Evolutionary conservation across 164 flowering plant genomes (phyloP), one percentile per base, ranked within the genome.

Genomic region (Annona squamosa): DNA sequence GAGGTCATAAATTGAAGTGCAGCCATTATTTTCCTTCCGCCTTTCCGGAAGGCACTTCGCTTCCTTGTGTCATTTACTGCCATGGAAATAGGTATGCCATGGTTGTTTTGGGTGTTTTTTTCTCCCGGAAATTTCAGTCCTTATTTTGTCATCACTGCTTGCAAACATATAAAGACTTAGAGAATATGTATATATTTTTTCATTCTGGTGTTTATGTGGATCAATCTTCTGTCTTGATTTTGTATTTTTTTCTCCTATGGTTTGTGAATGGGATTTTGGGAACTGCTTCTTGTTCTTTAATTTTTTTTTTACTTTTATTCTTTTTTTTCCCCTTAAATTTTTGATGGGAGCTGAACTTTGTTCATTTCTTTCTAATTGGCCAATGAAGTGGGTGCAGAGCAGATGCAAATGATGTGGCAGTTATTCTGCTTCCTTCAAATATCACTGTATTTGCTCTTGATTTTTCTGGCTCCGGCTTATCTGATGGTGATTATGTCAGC

Each of bases 11-110:
- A 46, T 81, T 94, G 80, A 83, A 81, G 59, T 94, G 99, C 79
- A 91, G 96, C 79, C 99, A 94, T 83, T 94, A 92, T 78, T 72
- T 89, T 57, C 99, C 99, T 69, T 83, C 90, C 5, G 79, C 78
- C 72, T 76, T 79, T 72, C 91, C 91, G 1, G 92, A 87, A 78
- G 89, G 86, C 61, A 78, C 85, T n/a, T 78, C 91, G 74, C 88
- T 94, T 67, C 99, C 99, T 57, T 94, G 99, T 91, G 99, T 94
- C 68, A 85, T 94, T 70, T 94, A 94, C 81, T 94, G 99, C 81
- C 99, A 94, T 79, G 99, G 99, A 72, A 94, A 94, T 83, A 94
- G 98, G 98, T 89, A 47, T n/a, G 68, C 43, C 43, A 12, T 17
- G 65, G 65, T 19, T 63, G 1, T 43, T 66, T 43, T 65, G 9